Conservation (phyloP, 148 eudicot species). For the Linanthus parryae region DNA sequence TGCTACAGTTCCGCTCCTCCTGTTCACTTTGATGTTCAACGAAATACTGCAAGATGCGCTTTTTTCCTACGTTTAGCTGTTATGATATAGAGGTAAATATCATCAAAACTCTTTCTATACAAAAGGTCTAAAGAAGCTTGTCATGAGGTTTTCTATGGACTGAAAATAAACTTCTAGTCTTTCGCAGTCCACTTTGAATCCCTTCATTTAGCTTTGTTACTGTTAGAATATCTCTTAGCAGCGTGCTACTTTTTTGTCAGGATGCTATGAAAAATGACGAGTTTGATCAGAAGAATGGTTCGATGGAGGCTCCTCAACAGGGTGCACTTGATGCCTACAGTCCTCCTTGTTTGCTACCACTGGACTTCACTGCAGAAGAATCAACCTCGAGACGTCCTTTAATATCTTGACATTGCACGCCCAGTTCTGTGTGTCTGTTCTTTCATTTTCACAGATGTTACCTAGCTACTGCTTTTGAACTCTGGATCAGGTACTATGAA, state of each 20-base stretch:
- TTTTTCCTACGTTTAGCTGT: constrained; percentile 64
- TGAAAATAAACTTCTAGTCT: too few species aligned
- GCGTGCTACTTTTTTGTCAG: too few species aligned
- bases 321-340: constrained; percentile 58
- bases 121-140: too few species aligned
- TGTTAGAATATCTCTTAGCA: background rate
- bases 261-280: constrained; percentile 56
- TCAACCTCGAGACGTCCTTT: constrained; percentile 47
- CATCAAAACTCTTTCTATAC: background rate
- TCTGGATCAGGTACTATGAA: too few species aligned
- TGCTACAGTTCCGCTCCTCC: constrained; percentile 66
- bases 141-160: too few species aligned
- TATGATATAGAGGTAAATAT: constrained; percentile 54
- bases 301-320: constrained; percentile 26
- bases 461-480: too few species aligned
- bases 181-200: too few species aligned
- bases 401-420: constrained; percentile 15
- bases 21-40: constrained; percentile 63
- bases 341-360: constrained; percentile 64
- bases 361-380: constrained; percentile 27
- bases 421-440: too few species aligned
- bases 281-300: constrained; percentile 46
- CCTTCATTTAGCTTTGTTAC: too few species aligned
- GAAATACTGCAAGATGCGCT: constrained; percentile 91
- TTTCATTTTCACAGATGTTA: too few species aligned